Conservation (phyloP, 2,329 filamentous ascomycete genomes). For the Cyclaneusma minus region DNA sequence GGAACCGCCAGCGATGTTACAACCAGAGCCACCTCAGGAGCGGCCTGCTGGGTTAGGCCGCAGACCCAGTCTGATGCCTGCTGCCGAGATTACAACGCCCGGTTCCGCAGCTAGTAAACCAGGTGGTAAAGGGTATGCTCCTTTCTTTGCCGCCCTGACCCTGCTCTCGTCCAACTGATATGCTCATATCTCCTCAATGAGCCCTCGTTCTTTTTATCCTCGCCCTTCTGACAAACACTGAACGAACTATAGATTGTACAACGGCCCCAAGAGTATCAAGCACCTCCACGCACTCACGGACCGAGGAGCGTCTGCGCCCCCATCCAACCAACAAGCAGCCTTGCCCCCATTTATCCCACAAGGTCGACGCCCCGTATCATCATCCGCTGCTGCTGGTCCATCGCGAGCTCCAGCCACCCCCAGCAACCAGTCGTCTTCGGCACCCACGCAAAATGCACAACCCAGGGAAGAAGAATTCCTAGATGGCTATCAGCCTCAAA, state of each 20-base stretch:
- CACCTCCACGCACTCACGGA: not conserved
- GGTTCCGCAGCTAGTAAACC: not conserved
- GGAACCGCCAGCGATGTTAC: not conserved
- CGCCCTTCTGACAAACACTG: not conserved
- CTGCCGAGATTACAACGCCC: constrained; percentile 1
- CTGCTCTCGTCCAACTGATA: too few relatives aligned
- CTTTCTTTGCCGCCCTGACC: too few relatives aligned
- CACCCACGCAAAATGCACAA: too few relatives aligned
- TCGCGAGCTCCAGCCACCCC: constrained; percentile 1
- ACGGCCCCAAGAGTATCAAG: not conserved
- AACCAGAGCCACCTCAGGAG: not conserved
- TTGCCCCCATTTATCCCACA: not conserved
- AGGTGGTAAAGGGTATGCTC: not conserved
- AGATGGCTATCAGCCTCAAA: too few relatives aligned
- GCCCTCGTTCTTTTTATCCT: too few relatives aligned
- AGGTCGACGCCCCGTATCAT: not conserved
- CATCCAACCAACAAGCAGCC: constrained; percentile 1
- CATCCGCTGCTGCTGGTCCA: constrained; percentile 1
- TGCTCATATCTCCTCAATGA: too few relatives aligned
- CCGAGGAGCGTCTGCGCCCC: not conserved
- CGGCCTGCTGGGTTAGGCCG: too few relatives aligned
- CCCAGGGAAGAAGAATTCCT: too few relatives aligned
- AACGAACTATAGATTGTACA: constrained; percentile 1
- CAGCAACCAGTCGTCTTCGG: too few relatives aligned
- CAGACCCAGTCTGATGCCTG: too few relatives aligned